Base-by-base conservation (phyloP, 768 basidiomycete genomes). In the Collybia mongolica region DNA sequence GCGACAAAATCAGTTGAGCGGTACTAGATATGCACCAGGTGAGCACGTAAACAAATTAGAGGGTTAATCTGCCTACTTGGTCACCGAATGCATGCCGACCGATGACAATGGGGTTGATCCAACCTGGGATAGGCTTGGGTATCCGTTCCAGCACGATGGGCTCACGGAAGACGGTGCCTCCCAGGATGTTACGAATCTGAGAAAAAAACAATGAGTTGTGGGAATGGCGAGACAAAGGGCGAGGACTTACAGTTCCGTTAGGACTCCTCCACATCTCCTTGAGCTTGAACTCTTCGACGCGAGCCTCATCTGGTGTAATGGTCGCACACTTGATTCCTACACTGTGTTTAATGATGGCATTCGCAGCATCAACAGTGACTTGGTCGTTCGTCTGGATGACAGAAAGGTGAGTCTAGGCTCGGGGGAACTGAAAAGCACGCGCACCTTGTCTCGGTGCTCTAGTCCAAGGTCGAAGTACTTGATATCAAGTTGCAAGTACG, bases 321-420 rank as follows among this genome's bases (percentile, higher is more conserved):
- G 96, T 98, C 36, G 95, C 96, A 73, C 96, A 99, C 72, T 99
- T 99, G 75, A 98, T 94, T 55, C 96, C 97, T 56, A 99, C 97
- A 55, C 86, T 86, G 81, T 97, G 84, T 70, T 97, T 80, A 50
- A 90, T 78, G 66, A 98, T 98, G 49, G 97, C 97, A 58, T 98
- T 84, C 15, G 96, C 95, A 22, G 94, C 88, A 9, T 98, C 94
- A 53, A 92, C 67, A 5, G 97, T 99, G 28, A 99, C 86, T 70
- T 88, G 74, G 72, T 99, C 97, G 59, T 93, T 84, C 17, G 97
- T 98, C 90, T 95, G 52, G 5, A 45, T 28, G 38, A 15, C 14
- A 28, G 7, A 46, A 15, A 39, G 43, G 14, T 43, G 19, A 24
- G 32, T 32, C 32, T 14, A 44, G 42, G 12, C 18, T 11, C 22